phyloP scores from a whole-genome alignment of 2,329 filamentous ascomycete genomes.

The Gnomoniopsis smithogilvyi region DNA sequence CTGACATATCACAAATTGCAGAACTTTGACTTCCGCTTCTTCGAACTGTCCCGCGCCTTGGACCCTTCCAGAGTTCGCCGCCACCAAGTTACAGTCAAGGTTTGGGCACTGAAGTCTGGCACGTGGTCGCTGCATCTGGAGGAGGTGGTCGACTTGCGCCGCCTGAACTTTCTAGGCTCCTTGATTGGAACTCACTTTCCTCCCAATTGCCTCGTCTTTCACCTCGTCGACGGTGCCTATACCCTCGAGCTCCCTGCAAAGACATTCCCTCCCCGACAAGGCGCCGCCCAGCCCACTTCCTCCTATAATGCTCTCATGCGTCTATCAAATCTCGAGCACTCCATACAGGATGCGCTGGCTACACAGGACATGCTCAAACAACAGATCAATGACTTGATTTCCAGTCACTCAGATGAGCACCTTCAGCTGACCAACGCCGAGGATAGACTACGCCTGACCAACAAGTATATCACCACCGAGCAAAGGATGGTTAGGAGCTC shows the following conservation, averaged over 20 bases:
- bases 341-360: slow-evolving; percentile 82
- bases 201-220: slow-evolving; percentile 78
- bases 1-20: slow-evolving; percentile 61
- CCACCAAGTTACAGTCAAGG: slow-evolving; percentile 61
- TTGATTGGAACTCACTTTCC: slow-evolving; percentile 71
- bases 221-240: slow-evolving; percentile 84
- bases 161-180: slow-evolving; percentile 74
- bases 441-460: slow-evolving; percentile 45
- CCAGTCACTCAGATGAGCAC: slow-evolving; percentile 30
- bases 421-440: slow-evolving; percentile 45
- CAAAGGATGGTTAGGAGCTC: slow-evolving; percentile 62
- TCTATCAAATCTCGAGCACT: slow-evolving; percentile 82
- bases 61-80: slow-evolving; percentile 63
- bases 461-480: slow-evolving; percentile 59
- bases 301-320: slow-evolving; percentile 88
- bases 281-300: slow-evolving; percentile 58
- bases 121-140: slow-evolving; percentile 66
- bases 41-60: slow-evolving; percentile 65
- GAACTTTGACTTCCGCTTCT: slow-evolving; percentile 87
- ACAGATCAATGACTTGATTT: slow-evolving; percentile 68
- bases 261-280: slow-evolving; percentile 49
- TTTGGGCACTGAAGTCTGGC: slow-evolving; percentile 66
- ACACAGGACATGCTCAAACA: slow-evolving; percentile 70
- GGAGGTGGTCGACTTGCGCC: slow-evolving; percentile 66
- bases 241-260: slow-evolving; percentile 65